phyloP scores from a whole-genome alignment of 371 early-diverging fungal species.

The Lichtheimia ornata region DNA sequence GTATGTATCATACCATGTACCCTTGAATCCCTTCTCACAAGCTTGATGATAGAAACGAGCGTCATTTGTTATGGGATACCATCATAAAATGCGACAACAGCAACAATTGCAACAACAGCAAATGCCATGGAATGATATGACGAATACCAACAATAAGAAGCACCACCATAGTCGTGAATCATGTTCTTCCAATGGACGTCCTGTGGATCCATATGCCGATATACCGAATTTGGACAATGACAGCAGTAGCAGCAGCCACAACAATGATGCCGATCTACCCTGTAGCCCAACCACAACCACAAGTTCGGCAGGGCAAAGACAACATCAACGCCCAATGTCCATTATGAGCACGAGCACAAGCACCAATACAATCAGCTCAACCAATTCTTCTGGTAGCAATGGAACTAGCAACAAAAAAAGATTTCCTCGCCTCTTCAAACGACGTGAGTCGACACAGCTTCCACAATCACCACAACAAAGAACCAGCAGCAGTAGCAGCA shows the following conservation, averaged over 20 bases:
- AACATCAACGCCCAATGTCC: constrained; percentile 17
- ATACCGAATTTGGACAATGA: too few species aligned
- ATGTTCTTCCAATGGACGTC: not conserved
- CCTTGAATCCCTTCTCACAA: not conserved
- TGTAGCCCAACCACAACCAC: not conserved
- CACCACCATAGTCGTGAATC: not conserved
- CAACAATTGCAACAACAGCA: not conserved
- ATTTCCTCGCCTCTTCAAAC: constrained; percentile 21
- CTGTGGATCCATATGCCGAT: constrained; percentile 8
- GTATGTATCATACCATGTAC: constrained; percentile 15
- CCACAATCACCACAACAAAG: not conserved
- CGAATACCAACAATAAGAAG: not conserved
- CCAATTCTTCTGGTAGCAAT: constrained; percentile 12
- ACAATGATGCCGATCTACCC: not conserved
- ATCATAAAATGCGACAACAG: not conserved
- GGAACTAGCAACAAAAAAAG: constrained; percentile 17
- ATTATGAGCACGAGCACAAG: constrained; percentile 24
- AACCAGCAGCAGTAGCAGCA: constrained; percentile 4
- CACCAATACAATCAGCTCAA: constrained; percentile 15
- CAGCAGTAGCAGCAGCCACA: too few species aligned
- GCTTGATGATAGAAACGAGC: constrained; percentile 16
- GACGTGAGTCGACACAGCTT: constrained; percentile 12
- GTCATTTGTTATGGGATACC: constrained; percentile 2
- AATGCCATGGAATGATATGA: too few species aligned
- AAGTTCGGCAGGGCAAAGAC: not conserved